Evolutionary conservation across 306 rosid species (phyloP).

Genomic region (Mimosa bimucronata): DNA sequence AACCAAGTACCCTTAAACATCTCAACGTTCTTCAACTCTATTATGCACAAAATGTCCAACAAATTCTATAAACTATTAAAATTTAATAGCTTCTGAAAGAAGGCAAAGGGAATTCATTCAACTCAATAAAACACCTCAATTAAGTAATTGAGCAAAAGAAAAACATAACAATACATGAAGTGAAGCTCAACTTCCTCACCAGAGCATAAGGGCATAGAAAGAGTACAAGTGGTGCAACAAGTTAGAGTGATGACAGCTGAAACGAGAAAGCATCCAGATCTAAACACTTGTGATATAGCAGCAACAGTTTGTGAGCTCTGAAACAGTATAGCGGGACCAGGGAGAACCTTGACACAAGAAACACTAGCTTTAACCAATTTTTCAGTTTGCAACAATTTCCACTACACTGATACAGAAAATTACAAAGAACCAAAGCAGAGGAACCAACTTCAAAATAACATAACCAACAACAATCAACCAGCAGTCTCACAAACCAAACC

Average conservation of each 20-base stretch:
- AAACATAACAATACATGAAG: background rate
- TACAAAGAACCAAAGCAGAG: too few relatives aligned
- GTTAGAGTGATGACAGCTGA: constrained; percentile 58
- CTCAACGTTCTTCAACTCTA: background rate
- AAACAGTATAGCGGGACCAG: too few relatives aligned
- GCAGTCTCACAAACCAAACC: too few relatives aligned
- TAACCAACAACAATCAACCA: too few relatives aligned
- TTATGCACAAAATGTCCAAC: background rate
- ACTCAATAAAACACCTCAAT: background rate
- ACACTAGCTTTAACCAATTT: too few relatives aligned
- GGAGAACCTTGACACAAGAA: too few relatives aligned
- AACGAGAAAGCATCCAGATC: constrained; percentile 62
- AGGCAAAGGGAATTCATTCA: background rate
- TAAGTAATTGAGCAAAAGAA: background rate
- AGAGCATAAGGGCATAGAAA: constrained; percentile 90
- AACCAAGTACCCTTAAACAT: background rate
- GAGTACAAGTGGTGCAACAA: constrained; percentile 78
- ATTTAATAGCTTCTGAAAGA: background rate
- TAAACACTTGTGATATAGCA: too few relatives aligned
- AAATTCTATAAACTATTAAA: background rate
- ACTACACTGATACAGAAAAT: too few relatives aligned
- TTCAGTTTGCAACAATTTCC: too few relatives aligned
- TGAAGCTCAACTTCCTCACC: constrained; percentile 42
- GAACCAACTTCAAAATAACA: too few relatives aligned
- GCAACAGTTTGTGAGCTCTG: too few relatives aligned